Evolutionary conservation across 2,329 filamentous ascomycete genomes (phyloP).

Genomic region (Drechslerella dactyloides): DNA sequence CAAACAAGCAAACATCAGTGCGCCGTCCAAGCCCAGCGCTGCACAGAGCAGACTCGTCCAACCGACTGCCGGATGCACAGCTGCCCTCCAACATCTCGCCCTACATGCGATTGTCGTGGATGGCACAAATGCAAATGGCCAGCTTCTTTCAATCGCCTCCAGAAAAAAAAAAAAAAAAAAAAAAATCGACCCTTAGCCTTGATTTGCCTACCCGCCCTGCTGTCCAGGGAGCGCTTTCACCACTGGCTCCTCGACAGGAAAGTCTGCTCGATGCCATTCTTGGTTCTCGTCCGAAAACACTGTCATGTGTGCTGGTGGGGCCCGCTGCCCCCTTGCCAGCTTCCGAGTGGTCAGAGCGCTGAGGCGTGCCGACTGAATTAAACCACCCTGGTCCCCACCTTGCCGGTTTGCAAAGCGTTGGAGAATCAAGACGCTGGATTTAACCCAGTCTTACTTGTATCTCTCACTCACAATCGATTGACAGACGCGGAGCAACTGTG

Average conservation of each 20-base stretch:
- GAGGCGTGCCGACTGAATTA: slow-evolving; percentile 19
- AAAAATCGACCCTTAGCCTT: slow-evolving; percentile 19
- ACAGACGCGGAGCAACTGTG: slow-evolving; percentile 36
- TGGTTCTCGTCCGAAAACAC: slow-evolving; percentile 34
- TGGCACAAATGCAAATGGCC: not conserved
- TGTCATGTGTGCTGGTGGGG: slow-evolving; percentile 48
- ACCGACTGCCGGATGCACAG: too few species aligned
- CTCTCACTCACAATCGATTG: slow-evolving; percentile 30
- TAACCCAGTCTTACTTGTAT: slow-evolving; percentile 22
- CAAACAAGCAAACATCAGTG: too few species aligned
- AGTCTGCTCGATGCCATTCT: slow-evolving; percentile 6
- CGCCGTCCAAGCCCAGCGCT: too few species aligned
- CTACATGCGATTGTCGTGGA: not conserved
- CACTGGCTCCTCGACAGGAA: not conserved
- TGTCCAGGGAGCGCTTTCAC: slow-evolving; percentile 28
- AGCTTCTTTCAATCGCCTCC: not conserved
- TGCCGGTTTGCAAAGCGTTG: not conserved
- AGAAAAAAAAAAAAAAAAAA: not conserved
- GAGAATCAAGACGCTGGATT: too few species aligned
- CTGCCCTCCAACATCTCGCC: not conserved
- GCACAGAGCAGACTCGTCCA: too few species aligned
- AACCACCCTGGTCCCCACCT: slow-evolving; percentile 21
- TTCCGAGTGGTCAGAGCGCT: slow-evolving; percentile 49
- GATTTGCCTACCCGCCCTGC: not conserved
- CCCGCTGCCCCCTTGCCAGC: slow-evolving; percentile 4